Percentiles rank a stretch among this genome's conserved stretches.
Conservation (phyloP, 2,329 filamentous ascomycete species). For the Aspergillus quadricinctus region DNA sequence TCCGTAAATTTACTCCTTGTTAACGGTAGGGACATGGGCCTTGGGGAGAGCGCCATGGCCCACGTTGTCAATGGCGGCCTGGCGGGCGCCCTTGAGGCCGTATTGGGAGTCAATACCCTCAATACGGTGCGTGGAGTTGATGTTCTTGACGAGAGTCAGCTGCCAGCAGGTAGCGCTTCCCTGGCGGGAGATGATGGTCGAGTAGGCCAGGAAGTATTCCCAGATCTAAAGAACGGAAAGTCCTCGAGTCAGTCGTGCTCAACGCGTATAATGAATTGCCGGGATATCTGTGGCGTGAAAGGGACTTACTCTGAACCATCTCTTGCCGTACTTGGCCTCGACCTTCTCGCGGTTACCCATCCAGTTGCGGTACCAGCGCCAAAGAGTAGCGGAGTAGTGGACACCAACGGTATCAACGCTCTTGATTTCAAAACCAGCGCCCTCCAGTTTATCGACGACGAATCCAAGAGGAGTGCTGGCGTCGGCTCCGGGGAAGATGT, state of each 20-base stretch:
- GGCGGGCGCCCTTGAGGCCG: conserved; percentile 63
- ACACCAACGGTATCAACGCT: conserved; percentile 87
- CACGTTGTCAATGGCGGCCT: conserved; percentile 36
- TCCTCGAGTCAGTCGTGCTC: neutral
- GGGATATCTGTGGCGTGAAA: neutral
- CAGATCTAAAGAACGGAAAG: conserved; percentile 59
- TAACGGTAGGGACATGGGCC: conserved; percentile 27
- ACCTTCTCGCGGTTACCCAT: conserved; percentile 89
- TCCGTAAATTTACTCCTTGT: conserved; percentile 23
- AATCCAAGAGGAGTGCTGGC: conserved; percentile 89
- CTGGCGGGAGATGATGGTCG: conserved; percentile 78
- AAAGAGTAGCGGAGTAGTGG: conserved; percentile 93
- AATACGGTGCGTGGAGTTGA: conserved; percentile 79
- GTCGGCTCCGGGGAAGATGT: conserved; percentile 95
- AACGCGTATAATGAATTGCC: neutral
- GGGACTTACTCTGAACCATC: conserved; percentile 83
- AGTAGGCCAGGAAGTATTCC: conserved; percentile 86
- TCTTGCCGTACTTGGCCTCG: conserved; percentile 86
- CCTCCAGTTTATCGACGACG: conserved; percentile 80
- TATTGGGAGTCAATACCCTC: conserved; percentile 68
- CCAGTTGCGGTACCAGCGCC: conserved; percentile 99
- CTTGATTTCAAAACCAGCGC: conserved; percentile 87
- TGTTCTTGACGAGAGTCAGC: conserved; percentile 82
- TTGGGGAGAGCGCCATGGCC: conserved; percentile 33
- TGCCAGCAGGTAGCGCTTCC: conserved; percentile 83